These are phyloP conservation scores for Kodamaea neixiangensis DNA, from an alignment of 805 yeast genomes.

Conservation along the genomic window DNA sequence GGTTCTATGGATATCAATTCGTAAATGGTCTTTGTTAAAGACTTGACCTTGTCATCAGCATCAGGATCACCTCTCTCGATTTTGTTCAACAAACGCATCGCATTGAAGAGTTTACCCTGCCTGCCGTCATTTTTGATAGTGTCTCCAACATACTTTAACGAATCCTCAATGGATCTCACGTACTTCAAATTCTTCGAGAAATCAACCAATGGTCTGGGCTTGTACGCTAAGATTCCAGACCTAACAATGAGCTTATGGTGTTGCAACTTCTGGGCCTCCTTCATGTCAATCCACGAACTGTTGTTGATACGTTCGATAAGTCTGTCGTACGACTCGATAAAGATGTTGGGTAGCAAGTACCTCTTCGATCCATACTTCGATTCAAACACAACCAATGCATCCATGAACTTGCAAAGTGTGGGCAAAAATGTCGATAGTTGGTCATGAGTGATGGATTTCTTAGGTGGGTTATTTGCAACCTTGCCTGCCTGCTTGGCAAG, in stretches of 20 bases:
- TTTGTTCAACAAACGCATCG: constrained; percentile 5
- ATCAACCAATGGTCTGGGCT: constrained; percentile 24
- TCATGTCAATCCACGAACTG: constrained; percentile 26
- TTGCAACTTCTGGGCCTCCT: constrained; percentile 15
- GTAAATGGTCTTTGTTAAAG: background rate
- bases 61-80: constrained; percentile 4
- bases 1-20: background rate
- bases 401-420: constrained; percentile 25
- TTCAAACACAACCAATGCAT: constrained; percentile 22
- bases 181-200: constrained; percentile 19
- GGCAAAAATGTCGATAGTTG: constrained; percentile 27
- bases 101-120: constrained; percentile 6
- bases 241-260: constrained; percentile 30
- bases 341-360: constrained; percentile 19
- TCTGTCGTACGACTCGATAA: constrained; percentile 26
- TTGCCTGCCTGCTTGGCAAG: constrained; percentile 14
- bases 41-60: constrained; percentile 8
- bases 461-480: constrained; percentile 27
- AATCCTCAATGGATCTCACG: constrained; percentile 20
- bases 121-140: constrained; percentile 1
- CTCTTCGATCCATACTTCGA: constrained; percentile 15
- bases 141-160: constrained; percentile 24
- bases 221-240: constrained; percentile 31
- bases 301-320: constrained; percentile 26
- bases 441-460: constrained; percentile 22